Evolutionary conservation across 1,284 basidiomycete genomes (phyloP).

Genomic region (Cryptococcus floricola): DNA sequence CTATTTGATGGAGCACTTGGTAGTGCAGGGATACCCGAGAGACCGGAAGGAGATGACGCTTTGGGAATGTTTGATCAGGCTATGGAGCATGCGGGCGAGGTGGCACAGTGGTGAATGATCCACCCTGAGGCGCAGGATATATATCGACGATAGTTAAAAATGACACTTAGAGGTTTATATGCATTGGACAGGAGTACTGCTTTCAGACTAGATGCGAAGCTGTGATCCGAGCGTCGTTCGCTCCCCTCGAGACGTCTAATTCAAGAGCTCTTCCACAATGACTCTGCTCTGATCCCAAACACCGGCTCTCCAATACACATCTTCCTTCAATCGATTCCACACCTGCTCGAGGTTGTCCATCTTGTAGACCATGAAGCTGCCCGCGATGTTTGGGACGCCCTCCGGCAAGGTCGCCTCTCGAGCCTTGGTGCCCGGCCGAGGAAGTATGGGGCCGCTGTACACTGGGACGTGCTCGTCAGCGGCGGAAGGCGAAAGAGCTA

Average conservation of each 20-base stretch:
- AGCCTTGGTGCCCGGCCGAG: conserved; percentile 12
- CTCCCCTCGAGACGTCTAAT: conserved; percentile 1
- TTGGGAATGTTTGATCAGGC: conserved; percentile 22
- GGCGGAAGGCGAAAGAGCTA: background rate
- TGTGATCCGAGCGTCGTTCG: background rate
- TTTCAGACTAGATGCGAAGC: background rate
- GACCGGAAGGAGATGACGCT: conserved; percentile 2
- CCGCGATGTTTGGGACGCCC: conserved; percentile 16
- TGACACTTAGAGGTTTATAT: background rate
- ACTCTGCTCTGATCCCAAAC: conserved; percentile 34
- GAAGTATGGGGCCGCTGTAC: conserved; percentile 20
- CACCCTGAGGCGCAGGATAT: background rate
- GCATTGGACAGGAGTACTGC: background rate
- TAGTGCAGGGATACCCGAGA: conserved; percentile 10
- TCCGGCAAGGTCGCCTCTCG: conserved; percentile 11
- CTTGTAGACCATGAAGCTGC: conserved; percentile 21
- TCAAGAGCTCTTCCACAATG: conserved; percentile 24
- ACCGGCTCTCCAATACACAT: conserved; percentile 28
- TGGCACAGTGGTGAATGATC: conserved; percentile 10
- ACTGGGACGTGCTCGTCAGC: conserved; percentile 9
- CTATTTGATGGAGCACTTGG: conserved; percentile 38
- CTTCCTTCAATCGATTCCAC: conserved; percentile 31
- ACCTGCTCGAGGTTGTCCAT: conserved; percentile 21
- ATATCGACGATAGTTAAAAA: background rate
- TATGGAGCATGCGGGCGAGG: conserved; percentile 23